These are phyloP conservation scores for Pharnaceum exiguum DNA, from an alignment of 148 eudicot genomes.

Conservation along the genomic window DNA sequence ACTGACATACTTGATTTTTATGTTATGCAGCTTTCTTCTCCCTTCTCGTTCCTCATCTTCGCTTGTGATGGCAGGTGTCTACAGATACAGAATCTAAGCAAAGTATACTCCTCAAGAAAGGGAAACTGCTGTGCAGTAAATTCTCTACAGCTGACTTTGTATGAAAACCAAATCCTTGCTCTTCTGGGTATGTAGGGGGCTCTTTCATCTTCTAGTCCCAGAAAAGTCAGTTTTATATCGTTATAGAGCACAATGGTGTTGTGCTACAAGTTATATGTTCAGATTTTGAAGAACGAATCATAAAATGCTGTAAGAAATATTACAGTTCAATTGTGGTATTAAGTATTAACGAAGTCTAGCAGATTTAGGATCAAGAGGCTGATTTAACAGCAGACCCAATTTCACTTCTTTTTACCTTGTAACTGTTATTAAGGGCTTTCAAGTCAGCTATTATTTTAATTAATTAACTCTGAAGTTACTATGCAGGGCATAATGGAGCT, in stretches of 20 bases:
- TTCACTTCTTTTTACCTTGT: background rate
- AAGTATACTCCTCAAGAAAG: conserved; percentile 59
- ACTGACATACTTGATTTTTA: background rate
- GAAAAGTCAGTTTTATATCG: background rate
- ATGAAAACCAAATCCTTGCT: conserved; percentile 93
- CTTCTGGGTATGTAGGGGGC: conserved; percentile 61
- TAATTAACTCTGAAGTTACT: background rate
- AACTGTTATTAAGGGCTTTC: conserved; percentile 2
- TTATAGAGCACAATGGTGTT: background rate
- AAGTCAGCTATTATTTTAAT: background rate
- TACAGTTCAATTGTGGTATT: no score
- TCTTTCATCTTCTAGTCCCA: no score
- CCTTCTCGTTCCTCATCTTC: background rate
- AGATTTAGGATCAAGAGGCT: no score
- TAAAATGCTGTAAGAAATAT: no score
- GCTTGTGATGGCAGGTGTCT: conserved; percentile 66
- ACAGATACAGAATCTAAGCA: conserved; percentile 78
- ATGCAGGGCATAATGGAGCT: conserved; percentile 96
- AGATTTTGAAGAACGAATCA: no score
- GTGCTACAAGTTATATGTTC: no score
- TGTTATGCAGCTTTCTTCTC: background rate
- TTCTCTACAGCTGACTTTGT: conserved; percentile 72
- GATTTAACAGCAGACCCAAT: no score
- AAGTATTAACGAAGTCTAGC: no score
- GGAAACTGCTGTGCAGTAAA: conserved; percentile 85